Percentiles rank a stretch among this genome's conserved stretches.
phyloP scores from a whole-genome alignment of 2,329 filamentous ascomycete species.

The Fusarium kyushuense region DNA sequence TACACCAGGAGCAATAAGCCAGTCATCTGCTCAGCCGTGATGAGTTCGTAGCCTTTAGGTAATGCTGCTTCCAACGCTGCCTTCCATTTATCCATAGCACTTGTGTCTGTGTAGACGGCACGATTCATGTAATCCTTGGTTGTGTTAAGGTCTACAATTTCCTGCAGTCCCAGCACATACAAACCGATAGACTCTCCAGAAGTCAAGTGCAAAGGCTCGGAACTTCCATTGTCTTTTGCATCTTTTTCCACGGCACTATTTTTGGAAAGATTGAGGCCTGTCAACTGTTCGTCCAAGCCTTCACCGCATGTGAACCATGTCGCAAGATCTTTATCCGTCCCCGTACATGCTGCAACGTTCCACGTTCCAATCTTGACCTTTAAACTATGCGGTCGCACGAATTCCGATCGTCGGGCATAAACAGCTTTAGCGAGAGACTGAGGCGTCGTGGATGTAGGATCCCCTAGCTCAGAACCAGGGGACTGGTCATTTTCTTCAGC shows the following conservation, averaged over 20 bases:
- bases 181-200: conserved; percentile 81
- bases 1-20: conserved; percentile 88
- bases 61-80: conserved; percentile 78
- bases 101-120: conserved; percentile 76
- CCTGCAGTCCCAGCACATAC: conserved; percentile 91
- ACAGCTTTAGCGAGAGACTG: conserved; percentile 74
- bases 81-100: conserved; percentile 82
- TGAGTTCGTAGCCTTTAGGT: conserved; percentile 79
- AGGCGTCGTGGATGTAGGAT: conserved; percentile 59
- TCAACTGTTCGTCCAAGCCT: conserved; percentile 73
- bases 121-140: conserved; percentile 80
- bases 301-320: conserved; percentile 88
- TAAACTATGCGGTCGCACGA: conserved; percentile 78
- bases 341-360: conserved; percentile 90
- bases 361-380: conserved; percentile 92
- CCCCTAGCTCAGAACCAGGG: conserved; percentile 57
- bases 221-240: conserved; percentile 49
- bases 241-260: conserved; percentile 53
- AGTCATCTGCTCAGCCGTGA: conserved; percentile 86
- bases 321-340: conserved; percentile 87
- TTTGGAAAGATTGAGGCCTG: conserved; percentile 62
- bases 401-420: conserved; percentile 81
- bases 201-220: conserved; percentile 58
- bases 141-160: conserved; percentile 87
- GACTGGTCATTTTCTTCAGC: conserved; percentile 51